Base-by-base conservation (phyloP, 805 yeast genomes). In the Ogataea corticis region DNA sequence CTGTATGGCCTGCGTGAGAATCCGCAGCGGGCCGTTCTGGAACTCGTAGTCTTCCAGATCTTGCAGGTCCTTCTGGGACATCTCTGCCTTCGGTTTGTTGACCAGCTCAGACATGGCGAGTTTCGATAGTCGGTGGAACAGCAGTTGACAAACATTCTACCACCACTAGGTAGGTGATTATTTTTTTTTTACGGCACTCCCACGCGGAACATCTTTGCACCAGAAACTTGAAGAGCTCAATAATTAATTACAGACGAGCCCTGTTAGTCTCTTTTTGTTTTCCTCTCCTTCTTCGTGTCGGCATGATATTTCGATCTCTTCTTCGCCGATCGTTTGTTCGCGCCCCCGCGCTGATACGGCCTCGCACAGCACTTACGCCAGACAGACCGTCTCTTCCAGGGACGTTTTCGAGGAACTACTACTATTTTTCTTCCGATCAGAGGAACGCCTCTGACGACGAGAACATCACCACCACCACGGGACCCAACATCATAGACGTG, bases 21-120 rank as follows among this genome's bases (percentile, higher is more conserved):
- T 73, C 3, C 92, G 81, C 75, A 94, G 77, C 12, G 99, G 99
- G 0, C 99, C 99, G 67, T 89, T 79, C 47, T 79, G 74, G 59
- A 88, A 87, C 63, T 92, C 97, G 61, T 83, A 89, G 61, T 91
- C 96, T 63, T 92, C 98, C 28, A 91, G 71, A 55, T 80, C 83
- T 42, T 80, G 83, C 25, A 89, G 77, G 61, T 94, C 97, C 16
- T 76, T 76, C 53, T 85, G 88, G 9, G 90, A 79, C 40, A 92
- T 75, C 58, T 91, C 97, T 4, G 87, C 75, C 53, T 85, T 80
- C 21, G 95, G 90, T 50, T 83, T 80, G 59, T 85, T 85, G 42
- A 80, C 68, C 33, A 85, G 71, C 42, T 85, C 92, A 6, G 64
- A 52, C 66, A 61, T 61, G 3, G 34, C 28, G 32, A 3, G 7